phyloP scores from a whole-genome alignment of 2,329 filamentous ascomycete genomes.

The Arthroderma sp. region DNA sequence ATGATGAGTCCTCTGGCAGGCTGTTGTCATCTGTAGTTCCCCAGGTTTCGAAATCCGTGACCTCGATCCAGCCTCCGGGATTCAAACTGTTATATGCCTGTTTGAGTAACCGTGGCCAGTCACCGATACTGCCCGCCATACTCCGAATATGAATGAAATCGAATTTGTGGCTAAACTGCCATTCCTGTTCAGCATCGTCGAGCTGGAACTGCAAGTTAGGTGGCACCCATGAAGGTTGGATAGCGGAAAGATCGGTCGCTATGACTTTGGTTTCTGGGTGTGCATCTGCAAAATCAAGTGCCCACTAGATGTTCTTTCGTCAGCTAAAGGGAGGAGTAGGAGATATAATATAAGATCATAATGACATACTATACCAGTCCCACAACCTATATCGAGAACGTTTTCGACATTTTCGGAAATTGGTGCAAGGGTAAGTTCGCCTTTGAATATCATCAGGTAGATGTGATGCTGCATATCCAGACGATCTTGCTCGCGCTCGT shows the following conservation, averaged over 20 bases:
- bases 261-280: slow-evolving; percentile 36
- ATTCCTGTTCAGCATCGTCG: slow-evolving; percentile 16
- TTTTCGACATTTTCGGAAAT: slow-evolving; percentile 16
- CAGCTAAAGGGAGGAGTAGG: too few species aligned
- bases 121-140: slow-evolving; percentile 23
- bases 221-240: slow-evolving; percentile 10
- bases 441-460: slow-evolving; percentile 23
- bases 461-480: slow-evolving; percentile 32
- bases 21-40: slow-evolving; percentile 18
- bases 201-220: slow-evolving; percentile 15
- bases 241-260: slow-evolving; percentile 7
- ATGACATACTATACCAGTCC: slow-evolving; percentile 28
- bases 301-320: too few species aligned
- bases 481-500: slow-evolving; percentile 42
- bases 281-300: slow-evolving; percentile 19
- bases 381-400: slow-evolving; percentile 38
- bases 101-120: slow-evolving; percentile 17
- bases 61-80: slow-evolving; percentile 19
- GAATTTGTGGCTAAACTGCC: slow-evolving; percentile 14
- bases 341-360: neutral
- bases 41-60: slow-evolving; percentile 19
- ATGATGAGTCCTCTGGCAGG: slow-evolving; percentile 12
- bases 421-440: slow-evolving; percentile 27
- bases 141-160: slow-evolving; percentile 17
- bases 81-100: slow-evolving; percentile 16